These are phyloP conservation scores for Euphorbia peplus DNA, from an alignment of 345 rosid species.

Conservation along the genomic window DNA sequence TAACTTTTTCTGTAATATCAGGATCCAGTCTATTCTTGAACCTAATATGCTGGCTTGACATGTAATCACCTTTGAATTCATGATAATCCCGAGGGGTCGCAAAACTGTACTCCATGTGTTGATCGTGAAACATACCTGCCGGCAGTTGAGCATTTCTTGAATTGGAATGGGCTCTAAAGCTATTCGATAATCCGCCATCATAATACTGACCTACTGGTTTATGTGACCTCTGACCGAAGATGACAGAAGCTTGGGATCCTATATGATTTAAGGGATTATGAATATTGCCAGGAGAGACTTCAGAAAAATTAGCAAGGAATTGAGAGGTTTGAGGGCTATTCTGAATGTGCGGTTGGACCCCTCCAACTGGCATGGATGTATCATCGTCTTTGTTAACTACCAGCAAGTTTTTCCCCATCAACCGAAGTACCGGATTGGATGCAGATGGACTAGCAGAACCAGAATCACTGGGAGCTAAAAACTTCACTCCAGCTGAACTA, in stretches of 20 bases:
- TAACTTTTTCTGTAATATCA: constrained; percentile 13
- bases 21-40: constrained; percentile 24
- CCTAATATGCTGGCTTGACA: constrained; percentile 20
- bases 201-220: constrained; percentile 21
- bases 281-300: constrained; percentile 24
- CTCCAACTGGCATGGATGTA: constrained; percentile 31
- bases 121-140: constrained; percentile 30
- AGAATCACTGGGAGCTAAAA: constrained; percentile 26
- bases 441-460: constrained; percentile 72
- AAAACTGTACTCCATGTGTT: constrained; percentile 20
- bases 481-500: constrained; percentile 26
- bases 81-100: constrained; percentile 25
- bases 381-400: constrained; percentile 85
- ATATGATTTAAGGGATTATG: constrained; percentile 24
- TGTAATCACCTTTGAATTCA: constrained; percentile 24
- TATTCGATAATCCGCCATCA: constrained; percentile 28
- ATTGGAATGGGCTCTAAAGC: constrained; percentile 20
- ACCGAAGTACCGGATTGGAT: constrained; percentile 70
- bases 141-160: constrained; percentile 22
- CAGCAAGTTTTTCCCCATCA: constrained; percentile 97
- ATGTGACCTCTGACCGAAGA: constrained; percentile 30
- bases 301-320: constrained; percentile 33
- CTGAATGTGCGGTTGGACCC: constrained; percentile 30
- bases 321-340: constrained; percentile 31
- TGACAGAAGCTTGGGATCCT: constrained; percentile 28